These are phyloP conservation scores for Mantamonas sphyraenae DNA, from an alignment of 78 protist species.

Conservation along the genomic window DNA sequence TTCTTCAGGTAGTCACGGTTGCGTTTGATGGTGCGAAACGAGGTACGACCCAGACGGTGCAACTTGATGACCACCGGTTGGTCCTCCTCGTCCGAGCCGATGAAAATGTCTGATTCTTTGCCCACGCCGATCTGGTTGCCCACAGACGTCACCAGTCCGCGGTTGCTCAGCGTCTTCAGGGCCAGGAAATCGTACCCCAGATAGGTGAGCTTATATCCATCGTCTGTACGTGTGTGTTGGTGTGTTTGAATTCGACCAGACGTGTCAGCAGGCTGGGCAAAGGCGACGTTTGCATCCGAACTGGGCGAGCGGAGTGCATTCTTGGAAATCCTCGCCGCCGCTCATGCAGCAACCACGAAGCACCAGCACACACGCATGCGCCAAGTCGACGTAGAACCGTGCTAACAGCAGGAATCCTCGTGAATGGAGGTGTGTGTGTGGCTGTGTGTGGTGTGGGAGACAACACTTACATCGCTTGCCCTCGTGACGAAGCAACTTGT, in stretches of 20 bases:
- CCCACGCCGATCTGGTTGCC: slow-evolving; percentile 96
- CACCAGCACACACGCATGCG: no score
- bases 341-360: no score
- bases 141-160: slow-evolving; percentile 61
- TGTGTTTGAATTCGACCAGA: no score
- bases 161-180: slow-evolving; percentile 63
- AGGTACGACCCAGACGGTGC: slow-evolving; percentile 86
- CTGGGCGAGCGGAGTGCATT: no score
- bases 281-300: no score
- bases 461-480: slow-evolving; percentile 33
- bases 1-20: slow-evolving; percentile 87
- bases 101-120: slow-evolving; percentile 89
- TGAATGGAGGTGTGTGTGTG: not conserved
- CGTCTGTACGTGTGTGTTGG: slow-evolving; percentile 31
- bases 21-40: slow-evolving; percentile 82
- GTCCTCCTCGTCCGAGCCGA: slow-evolving; percentile 46
- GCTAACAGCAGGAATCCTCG: not conserved
- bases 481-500: slow-evolving; percentile 79
- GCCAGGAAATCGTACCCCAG: slow-evolving; percentile 95
- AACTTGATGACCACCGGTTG: slow-evolving; percentile 53
- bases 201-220: slow-evolving; percentile 89
- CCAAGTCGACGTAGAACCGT: no score
- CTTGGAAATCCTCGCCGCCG: no score
- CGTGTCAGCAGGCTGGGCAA: no score
- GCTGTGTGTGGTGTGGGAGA: not conserved